Percentiles rank a stretch among this genome's conserved stretches.
These are phyloP conservation scores for Alternaria metachromatica DNA, from an alignment of 2,329 filamentous ascomycete genomes.

Conservation along the genomic window DNA sequence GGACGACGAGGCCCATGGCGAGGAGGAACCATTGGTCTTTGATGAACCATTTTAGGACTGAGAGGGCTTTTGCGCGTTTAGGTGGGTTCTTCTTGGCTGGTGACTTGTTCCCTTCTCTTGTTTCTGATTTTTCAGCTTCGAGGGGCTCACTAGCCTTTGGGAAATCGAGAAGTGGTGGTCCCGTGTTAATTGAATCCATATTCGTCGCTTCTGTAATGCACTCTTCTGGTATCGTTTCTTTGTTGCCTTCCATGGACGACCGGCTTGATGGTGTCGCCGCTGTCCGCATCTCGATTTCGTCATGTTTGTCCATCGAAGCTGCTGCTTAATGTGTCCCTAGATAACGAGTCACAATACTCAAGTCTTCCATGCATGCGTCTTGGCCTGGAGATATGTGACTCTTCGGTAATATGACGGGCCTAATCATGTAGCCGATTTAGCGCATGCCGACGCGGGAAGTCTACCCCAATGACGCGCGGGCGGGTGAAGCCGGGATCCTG, in stretches of 20 bases:
- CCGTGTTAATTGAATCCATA: neutral
- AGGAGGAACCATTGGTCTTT: constrained; percentile 70
- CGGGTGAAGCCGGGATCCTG: neutral
- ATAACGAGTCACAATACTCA: neutral
- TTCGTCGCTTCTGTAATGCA: neutral
- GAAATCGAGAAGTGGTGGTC: neutral
- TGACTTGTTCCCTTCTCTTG: neutral
- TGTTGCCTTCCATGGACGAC: neutral
- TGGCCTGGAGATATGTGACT: neutral
- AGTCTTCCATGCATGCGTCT: neutral
- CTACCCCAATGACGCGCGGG: neutral
- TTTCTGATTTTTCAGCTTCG: neutral
- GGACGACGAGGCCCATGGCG: constrained; percentile 62
- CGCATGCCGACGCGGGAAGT: constrained; percentile 1
- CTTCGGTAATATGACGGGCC: constrained; percentile 10
- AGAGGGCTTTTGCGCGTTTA: constrained; percentile 11
- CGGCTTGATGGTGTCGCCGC: neutral
- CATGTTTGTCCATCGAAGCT: neutral
- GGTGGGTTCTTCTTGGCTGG: neutral
- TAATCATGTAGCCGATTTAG: constrained; percentile 9
- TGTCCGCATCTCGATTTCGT: neutral
- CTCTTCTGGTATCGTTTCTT: neutral
- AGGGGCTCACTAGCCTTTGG: neutral
- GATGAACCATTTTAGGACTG: constrained; percentile 48
- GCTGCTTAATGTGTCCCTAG: neutral